Evolutionary conservation across 768 basidiomycete genomes (phyloP), one percentile per base, ranked within the genome.

Genomic region (Hypsizygus marmoreus): DNA sequence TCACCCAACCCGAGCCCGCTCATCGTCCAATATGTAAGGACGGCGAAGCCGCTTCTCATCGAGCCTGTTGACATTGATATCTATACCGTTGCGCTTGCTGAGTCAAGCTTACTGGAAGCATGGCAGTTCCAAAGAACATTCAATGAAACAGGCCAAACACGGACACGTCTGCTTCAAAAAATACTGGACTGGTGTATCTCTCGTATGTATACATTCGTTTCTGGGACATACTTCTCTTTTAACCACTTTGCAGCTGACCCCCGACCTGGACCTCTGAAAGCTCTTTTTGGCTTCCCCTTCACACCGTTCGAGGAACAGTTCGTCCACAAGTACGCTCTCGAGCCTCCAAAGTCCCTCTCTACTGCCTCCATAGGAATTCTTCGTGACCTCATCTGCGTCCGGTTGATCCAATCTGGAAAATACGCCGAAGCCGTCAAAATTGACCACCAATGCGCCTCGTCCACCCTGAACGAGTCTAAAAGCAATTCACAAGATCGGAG

Each of bases 71-170:
- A 90, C 63, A 72, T 91, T 40, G 80, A 86, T 52, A 68, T 76
- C n/a, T 91, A 91, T 57, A 62, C 79, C 1, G 56, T 84, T 22
- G 84, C 91, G 1, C 70, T 92, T 19, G 82, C 82, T 0, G 79
- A 87, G 22, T 68, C 74, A 0, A 84, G 76, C 55, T 66, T 91
- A 5, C 57, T 76, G 46, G 83, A 88, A 39, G 88, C 88, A 4
- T 92, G 89, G 90, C 71, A 75, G 40, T 91, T 79, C 58, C 82
- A 88, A 51, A 73, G 84, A 12, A 81, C 81, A 0, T 91, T 90
- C 55, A 74, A 73, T 24, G 86, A 92, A 54, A 64, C 56, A 9
- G 72, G 75, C 28, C 67, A 74, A 20, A 77, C 74, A 17, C 78
- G 86, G 2, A 61, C 72, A 11, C 70, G 79, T 32, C 62, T 91